Evolutionary conservation across 352 stramenopile genomes (phyloP).

Genomic region (Phytopythium montanum): DNA sequence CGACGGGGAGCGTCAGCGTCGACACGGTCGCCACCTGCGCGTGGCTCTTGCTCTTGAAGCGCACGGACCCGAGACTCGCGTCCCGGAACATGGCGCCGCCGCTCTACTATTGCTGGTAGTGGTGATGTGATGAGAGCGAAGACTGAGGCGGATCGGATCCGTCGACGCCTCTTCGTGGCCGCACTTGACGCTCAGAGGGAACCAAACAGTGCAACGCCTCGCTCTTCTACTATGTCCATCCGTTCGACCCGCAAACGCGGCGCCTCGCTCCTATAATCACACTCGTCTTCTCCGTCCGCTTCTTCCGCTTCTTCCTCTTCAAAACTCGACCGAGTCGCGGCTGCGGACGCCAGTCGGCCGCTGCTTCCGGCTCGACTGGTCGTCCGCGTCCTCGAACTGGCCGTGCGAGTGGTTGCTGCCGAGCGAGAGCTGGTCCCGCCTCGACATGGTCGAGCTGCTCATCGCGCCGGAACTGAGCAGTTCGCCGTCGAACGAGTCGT

Average conservation of each 20-base stretch:
- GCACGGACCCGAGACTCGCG: slow-evolving; percentile 36
- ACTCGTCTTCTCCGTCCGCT: background rate
- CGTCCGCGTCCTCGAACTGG: slow-evolving; percentile 46
- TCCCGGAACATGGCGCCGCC: slow-evolving; percentile 61
- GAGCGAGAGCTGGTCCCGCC: slow-evolving; percentile 15
- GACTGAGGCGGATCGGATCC: background rate
- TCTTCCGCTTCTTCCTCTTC: slow-evolving; percentile 6
- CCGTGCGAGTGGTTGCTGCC: slow-evolving; percentile 29
- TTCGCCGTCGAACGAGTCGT: slow-evolving; percentile 34
- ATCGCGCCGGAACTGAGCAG: slow-evolving; percentile 33
- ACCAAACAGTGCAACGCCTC: background rate
- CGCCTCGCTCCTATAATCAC: background rate
- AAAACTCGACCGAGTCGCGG: slow-evolving; percentile 61
- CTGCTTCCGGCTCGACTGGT: slow-evolving; percentile 14
- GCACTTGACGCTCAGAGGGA: background rate
- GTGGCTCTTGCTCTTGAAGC: slow-evolving; percentile 53
- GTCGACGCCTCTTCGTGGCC: background rate
- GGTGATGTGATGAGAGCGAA: background rate
- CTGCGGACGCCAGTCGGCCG: slow-evolving; percentile 24
- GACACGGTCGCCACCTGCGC: slow-evolving; percentile 25
- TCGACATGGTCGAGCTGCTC: slow-evolving; percentile 10
- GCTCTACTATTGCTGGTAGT: no score
- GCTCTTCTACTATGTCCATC: background rate
- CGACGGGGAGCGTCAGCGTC: slow-evolving; percentile 28
- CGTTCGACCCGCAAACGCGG: background rate